These are phyloP conservation scores for Saraca asoca DNA, from an alignment of 331 rosid genomes.

Conservation along the genomic window DNA sequence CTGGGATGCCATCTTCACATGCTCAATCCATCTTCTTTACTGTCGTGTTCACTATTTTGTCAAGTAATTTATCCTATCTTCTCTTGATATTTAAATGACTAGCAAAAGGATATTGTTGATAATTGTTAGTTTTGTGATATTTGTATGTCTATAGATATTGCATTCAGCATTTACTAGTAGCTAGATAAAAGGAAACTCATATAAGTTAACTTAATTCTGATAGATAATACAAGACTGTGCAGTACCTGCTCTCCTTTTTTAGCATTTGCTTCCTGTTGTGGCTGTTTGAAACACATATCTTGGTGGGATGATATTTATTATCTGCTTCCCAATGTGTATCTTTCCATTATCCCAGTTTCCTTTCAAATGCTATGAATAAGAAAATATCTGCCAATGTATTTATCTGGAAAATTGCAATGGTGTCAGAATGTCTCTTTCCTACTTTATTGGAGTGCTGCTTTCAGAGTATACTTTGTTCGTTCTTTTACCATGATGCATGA, in stretches of 20 bases:
- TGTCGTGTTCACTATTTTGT: conserved; percentile 43
- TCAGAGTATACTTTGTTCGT: conserved; percentile 15
- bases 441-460: conserved; percentile 4
- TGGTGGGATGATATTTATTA: conserved; percentile 1
- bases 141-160: conserved; percentile 14
- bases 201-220: neutral
- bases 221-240: conserved; percentile 4
- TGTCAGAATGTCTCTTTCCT: conserved; percentile 9
- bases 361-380: neutral
- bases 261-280: neutral
- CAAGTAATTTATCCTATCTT: conserved; percentile 60
- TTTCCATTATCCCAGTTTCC: conserved; percentile 14
- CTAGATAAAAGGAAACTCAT: neutral
- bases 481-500: neutral
- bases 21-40: conserved; percentile 78
- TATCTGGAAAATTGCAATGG: conserved; percentile 5
- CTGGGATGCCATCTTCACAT: conserved; percentile 99
- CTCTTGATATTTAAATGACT: conserved; percentile 10
- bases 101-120: neutral
- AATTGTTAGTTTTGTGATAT: conserved; percentile 5
- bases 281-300: neutral
- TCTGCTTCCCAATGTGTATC: neutral
- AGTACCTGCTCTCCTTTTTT: neutral
- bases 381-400: neutral
- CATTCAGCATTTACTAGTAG: neutral